These are phyloP conservation scores for Linderniella brevidens DNA, from an alignment of 257 asterid species.

Conservation along the genomic window DNA sequence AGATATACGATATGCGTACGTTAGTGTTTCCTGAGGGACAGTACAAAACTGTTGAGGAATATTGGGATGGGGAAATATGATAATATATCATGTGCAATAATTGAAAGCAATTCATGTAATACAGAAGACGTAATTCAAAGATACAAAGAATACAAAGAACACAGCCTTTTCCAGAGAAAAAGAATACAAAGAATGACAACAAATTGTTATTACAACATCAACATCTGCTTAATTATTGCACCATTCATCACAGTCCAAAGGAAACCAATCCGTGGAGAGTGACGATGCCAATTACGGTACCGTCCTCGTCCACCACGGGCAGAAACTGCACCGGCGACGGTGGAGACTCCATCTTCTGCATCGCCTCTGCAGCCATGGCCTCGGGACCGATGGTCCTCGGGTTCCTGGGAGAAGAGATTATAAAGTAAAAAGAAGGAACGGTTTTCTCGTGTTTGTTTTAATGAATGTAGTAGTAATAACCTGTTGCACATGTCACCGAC, in stretches of 20 bases:
- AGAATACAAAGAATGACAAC: no score
- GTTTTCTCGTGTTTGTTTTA: no score
- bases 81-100: no score
- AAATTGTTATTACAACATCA: no score
- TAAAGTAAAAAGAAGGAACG: no score
- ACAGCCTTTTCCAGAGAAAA: no score
- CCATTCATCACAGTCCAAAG: slow-evolving; percentile 38
- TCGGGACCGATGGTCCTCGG: slow-evolving; percentile 75
- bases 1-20: no score
- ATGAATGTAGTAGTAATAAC: slow-evolving; percentile 11
- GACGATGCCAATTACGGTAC: slow-evolving; percentile 63
- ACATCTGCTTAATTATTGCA: no score
- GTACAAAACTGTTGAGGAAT: slow-evolving; percentile 20
- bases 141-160: no score
- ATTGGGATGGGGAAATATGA: slow-evolving; percentile 28
- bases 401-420: slow-evolving; percentile 35
- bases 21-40: slow-evolving; percentile 24
- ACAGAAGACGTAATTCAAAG: no score
- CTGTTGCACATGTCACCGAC: slow-evolving; percentile 94
- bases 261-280: slow-evolving; percentile 70
- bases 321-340: slow-evolving; percentile 94
- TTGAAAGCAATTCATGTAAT: no score
- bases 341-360: slow-evolving; percentile 91
- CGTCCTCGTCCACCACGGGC: slow-evolving; percentile 52
- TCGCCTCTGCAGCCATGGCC: slow-evolving; percentile 88